These are phyloP conservation scores for Monosporozyma aquatica DNA, from an alignment of 805 yeast genomes.

Conservation along the genomic window DNA sequence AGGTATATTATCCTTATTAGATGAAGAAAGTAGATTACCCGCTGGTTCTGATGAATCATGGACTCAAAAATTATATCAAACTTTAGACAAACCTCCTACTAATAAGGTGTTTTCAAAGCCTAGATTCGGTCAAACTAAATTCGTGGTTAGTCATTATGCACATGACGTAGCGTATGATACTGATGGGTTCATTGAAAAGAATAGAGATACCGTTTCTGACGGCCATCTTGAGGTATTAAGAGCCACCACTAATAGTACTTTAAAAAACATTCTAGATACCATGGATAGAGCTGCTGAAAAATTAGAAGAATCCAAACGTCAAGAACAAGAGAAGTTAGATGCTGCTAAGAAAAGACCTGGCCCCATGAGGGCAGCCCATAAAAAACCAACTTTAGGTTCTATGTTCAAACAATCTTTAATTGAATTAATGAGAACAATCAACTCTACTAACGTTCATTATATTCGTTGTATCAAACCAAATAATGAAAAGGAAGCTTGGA, in stretches of 20 bases:
- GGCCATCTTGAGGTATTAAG: slow-evolving; percentile 83
- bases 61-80: slow-evolving; percentile 82
- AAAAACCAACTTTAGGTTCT: slow-evolving; percentile 90
- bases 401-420: slow-evolving; percentile 87
- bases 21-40: slow-evolving; percentile 92
- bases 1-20: slow-evolving; percentile 81
- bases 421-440: slow-evolving; percentile 85
- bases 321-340: slow-evolving; percentile 18
- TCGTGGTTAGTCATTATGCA: slow-evolving; percentile 89
- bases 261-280: slow-evolving; percentile 54
- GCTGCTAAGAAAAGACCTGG: slow-evolving; percentile 34
- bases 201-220: slow-evolving; percentile 94
- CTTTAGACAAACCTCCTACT: slow-evolving; percentile 70
- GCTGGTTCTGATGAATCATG: slow-evolving; percentile 89
- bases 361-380: slow-evolving; percentile 40
- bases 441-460: slow-evolving; percentile 92
- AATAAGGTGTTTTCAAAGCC: slow-evolving; percentile 80
- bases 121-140: slow-evolving; percentile 85
- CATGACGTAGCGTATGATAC: slow-evolving; percentile 85
- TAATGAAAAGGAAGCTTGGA: slow-evolving; percentile 91
- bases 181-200: slow-evolving; percentile 93
- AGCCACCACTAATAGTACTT: slow-evolving; percentile 55
- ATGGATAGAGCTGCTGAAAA: slow-evolving; percentile 48
- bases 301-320: slow-evolving; percentile 33
- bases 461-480: slow-evolving; percentile 97